Percentiles rank a stretch among this genome's conserved stretches.
phyloP scores from a whole-genome alignment of 805 yeast genomes.

The Candida suzukii region DNA sequence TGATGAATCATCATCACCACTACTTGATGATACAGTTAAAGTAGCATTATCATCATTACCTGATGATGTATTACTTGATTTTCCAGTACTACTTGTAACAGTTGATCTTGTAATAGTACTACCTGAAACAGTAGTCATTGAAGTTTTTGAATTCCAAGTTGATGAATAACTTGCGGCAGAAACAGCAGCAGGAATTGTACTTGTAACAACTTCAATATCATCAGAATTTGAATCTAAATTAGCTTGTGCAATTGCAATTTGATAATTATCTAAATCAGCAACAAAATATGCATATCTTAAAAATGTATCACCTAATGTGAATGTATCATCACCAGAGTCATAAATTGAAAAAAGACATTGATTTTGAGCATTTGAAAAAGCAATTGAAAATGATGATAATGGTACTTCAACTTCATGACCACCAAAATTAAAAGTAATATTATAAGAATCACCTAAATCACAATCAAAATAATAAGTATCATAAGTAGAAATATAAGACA shows the following conservation, averaged over 20 bases:
- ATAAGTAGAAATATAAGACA: conserved; percentile 30
- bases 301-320: conserved; percentile 48
- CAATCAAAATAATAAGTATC: conserved; percentile 47
- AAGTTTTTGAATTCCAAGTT: conserved; percentile 26
- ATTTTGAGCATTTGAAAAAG: conserved; percentile 9
- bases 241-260: conserved; percentile 42
- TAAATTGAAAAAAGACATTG: conserved; percentile 40
- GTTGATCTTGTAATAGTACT: conserved; percentile 1
- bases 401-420: conserved; percentile 53
- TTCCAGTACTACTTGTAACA: not conserved
- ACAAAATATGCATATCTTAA: conserved; percentile 46
- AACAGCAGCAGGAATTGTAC: conserved; percentile 44
- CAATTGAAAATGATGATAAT: conserved; percentile 20
- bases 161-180: conserved; percentile 38
- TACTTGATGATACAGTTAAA: too few relatives aligned
- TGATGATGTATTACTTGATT: not conserved
- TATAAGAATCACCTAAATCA: conserved; percentile 15
- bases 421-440: conserved; percentile 45
- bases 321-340: conserved; percentile 24
- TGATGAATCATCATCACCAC: not conserved
- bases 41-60: not conserved
- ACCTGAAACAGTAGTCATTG: not conserved
- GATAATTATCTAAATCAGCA: conserved; percentile 41
- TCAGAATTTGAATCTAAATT: conserved; percentile 23
- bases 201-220: conserved; percentile 27